Evolutionary conservation across 306 rosid species (phyloP).

Genomic region (Sesbania bispinosa): DNA sequence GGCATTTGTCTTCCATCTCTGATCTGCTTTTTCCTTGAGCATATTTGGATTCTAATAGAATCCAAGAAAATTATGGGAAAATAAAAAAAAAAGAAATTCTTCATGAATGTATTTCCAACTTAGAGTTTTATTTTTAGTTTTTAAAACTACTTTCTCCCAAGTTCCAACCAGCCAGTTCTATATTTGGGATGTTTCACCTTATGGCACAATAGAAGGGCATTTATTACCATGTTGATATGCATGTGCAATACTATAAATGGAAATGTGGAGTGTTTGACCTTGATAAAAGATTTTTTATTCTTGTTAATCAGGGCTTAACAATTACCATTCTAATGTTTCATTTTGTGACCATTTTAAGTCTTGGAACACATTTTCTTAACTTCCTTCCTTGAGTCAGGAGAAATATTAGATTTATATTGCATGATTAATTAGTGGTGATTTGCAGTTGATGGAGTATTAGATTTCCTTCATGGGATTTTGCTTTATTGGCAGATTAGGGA

Average conservation of each 20-base stretch:
- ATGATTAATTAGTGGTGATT: not conserved
- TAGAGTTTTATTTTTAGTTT: not conserved
- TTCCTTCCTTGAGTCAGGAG: not conserved
- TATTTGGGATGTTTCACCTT: not conserved
- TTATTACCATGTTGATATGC: not conserved
- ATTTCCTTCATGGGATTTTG: not conserved
- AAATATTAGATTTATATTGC: not conserved
- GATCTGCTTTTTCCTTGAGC: no score
- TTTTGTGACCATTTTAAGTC: not conserved
- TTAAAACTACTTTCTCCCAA: not conserved
- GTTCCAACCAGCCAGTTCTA: not conserved
- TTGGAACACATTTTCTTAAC: not conserved
- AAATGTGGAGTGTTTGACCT: not conserved
- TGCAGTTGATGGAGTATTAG: not conserved
- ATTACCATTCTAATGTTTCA: not conserved
- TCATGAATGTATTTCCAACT: not conserved
- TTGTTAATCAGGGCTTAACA: not conserved
- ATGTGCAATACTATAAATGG: not conserved
- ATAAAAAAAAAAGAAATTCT: not conserved
- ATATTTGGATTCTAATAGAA: no score
- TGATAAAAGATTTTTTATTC: not conserved
- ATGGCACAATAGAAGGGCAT: not conserved
- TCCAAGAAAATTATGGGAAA: not conserved
- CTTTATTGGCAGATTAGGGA: not conserved
- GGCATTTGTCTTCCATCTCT: no score